A percentile compares a stretch with the other conserved stretches of the same genome.
These are phyloP conservation scores for Boletus coccyginus DNA, from an alignment of 768 basidiomycete species.

Conservation along the genomic window DNA sequence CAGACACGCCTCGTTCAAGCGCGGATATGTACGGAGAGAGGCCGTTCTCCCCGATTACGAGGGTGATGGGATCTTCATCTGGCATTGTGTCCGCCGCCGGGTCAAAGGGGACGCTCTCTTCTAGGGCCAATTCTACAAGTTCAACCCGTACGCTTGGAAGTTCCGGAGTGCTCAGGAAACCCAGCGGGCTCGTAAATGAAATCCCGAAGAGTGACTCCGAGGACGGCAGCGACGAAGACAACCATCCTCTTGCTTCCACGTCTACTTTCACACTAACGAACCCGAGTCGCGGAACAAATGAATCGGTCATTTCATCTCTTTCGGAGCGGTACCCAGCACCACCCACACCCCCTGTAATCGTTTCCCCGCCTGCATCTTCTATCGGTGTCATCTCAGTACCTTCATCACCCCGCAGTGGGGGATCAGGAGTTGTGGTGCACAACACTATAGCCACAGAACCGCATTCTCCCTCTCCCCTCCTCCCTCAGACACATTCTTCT, in stretches of 20 bases:
- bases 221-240: not conserved
- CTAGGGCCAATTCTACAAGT: slow-evolving; percentile 10
- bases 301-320: slow-evolving; percentile 22
- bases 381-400: slow-evolving; percentile 21
- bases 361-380: slow-evolving; percentile 27
- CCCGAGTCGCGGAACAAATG: not conserved
- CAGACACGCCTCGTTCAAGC: slow-evolving; percentile 28
- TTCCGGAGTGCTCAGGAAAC: slow-evolving; percentile 9
- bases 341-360: slow-evolving; percentile 25
- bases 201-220: not conserved
- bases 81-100: not conserved
- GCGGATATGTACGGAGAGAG: slow-evolving; percentile 26
- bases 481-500: not conserved
- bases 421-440: slow-evolving; percentile 14
- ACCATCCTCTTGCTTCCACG: not conserved
- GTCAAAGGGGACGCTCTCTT: slow-evolving; percentile 4
- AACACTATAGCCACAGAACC: not conserved
- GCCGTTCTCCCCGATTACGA: slow-evolving; percentile 28
- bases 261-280: not conserved
- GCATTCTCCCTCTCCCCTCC: not conserved
- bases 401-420: slow-evolving; percentile 18
- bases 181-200: slow-evolving; percentile 21
- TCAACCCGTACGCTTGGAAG: slow-evolving; percentile 7
- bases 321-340: slow-evolving; percentile 32
- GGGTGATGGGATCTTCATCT: slow-evolving; percentile 20